Conservation (phyloP, 176 grass and related monocot species). For the Hsuehochloa calcarea region DNA sequence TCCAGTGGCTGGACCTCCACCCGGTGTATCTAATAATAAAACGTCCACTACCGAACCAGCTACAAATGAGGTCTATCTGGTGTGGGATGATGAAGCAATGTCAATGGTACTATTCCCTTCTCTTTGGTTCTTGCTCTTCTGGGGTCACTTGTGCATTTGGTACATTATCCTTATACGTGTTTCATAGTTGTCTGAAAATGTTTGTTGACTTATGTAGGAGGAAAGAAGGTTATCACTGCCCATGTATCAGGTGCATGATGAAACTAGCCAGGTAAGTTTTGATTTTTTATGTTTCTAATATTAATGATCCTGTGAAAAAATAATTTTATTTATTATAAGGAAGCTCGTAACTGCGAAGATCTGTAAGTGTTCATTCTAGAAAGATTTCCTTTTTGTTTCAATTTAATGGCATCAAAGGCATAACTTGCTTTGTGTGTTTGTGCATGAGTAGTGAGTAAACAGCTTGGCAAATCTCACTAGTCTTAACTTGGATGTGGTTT, state of each 20-base stretch:
- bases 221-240: slow-evolving; percentile 83
- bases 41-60: slow-evolving; percentile 49
- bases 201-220: slow-evolving; percentile 61
- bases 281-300: slow-evolving; percentile 44
- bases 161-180: background rate
- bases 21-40: slow-evolving; percentile 64
- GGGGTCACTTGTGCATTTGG: background rate
- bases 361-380: background rate
- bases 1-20: slow-evolving; percentile 46
- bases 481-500: background rate
- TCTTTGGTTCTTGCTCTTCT: slow-evolving; percentile 12
- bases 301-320: slow-evolving; percentile 11
- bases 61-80: slow-evolving; percentile 84
- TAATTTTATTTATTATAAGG: background rate
- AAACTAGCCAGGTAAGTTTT: slow-evolving; percentile 99
- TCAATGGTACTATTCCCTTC: slow-evolving; percentile 68
- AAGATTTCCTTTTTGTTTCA: background rate
- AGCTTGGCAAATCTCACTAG: background rate
- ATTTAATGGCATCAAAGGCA: background rate
- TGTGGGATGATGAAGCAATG: slow-evolving; percentile 99
- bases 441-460: background rate
- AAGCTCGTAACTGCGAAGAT: background rate
- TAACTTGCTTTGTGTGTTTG: background rate
- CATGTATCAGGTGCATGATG: slow-evolving; percentile 98
- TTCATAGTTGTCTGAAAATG: slow-evolving; percentile 9